phyloP scores from a whole-genome alignment of 2,329 filamentous ascomycete species.

The Aciculosporium take region DNA sequence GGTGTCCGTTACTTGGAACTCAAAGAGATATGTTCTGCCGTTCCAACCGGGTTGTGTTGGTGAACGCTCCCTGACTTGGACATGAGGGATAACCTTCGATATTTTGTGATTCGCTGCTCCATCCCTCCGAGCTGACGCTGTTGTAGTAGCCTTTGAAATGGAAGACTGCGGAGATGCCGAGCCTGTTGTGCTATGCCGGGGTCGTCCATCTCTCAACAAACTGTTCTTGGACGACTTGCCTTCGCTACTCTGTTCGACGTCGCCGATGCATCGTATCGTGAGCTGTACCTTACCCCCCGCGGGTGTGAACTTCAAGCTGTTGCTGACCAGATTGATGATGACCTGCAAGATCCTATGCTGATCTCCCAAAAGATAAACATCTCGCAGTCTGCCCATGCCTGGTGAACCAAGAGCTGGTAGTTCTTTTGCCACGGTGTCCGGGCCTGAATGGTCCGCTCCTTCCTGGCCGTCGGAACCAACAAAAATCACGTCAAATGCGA shows the following conservation, averaged over 20 bases:
- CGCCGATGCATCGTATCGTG: slow-evolving; percentile 58
- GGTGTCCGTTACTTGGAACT: slow-evolving; percentile 80
- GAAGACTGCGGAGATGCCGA: slow-evolving; percentile 37
- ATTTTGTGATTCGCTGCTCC: slow-evolving; percentile 44
- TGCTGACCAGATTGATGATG: slow-evolving; percentile 86
- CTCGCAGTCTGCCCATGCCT: slow-evolving; percentile 55
- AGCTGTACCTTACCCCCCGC: slow-evolving; percentile 60
- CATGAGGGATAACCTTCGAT: slow-evolving; percentile 33
- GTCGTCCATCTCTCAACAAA: slow-evolving; percentile 21
- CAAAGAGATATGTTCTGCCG: slow-evolving; percentile 57
- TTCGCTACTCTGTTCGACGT: slow-evolving; percentile 30
- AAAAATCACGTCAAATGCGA: slow-evolving; percentile 60
- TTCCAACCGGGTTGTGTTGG: slow-evolving; percentile 45
- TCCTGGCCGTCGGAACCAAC: slow-evolving; percentile 23
- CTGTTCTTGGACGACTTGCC: slow-evolving; percentile 35
- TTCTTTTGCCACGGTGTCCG: slow-evolving; percentile 19
- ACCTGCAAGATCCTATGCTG: slow-evolving; percentile 82
- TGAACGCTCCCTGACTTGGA: slow-evolving; percentile 38
- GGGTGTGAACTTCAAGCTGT: slow-evolving; percentile 83
- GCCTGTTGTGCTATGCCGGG: slow-evolving; percentile 32
- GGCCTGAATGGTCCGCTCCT: slow-evolving; percentile 18
- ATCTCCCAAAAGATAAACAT: slow-evolving; percentile 87
- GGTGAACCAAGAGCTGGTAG: slow-evolving; percentile 48
- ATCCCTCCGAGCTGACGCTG: slow-evolving; percentile 7
- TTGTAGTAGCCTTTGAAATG: slow-evolving; percentile 25